These are phyloP conservation scores for Cornus controversa DNA, from an alignment of 148 eudicot genomes.

Conservation along the genomic window DNA sequence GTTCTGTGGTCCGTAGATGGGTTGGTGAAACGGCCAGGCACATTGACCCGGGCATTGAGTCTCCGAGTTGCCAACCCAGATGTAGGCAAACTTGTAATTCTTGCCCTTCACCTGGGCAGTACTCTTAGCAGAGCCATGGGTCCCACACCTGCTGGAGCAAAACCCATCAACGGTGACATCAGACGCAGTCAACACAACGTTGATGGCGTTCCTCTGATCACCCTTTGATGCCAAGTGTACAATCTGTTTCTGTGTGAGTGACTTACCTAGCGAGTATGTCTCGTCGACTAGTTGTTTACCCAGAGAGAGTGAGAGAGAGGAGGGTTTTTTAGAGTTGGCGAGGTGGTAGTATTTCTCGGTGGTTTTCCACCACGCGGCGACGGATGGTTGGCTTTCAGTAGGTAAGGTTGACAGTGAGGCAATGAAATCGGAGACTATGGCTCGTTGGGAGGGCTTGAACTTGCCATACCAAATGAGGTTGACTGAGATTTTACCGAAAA, in stretches of 20 bases:
- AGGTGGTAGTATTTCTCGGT: conserved; percentile 41
- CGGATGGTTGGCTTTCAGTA: conserved; percentile 35
- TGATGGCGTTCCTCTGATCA: conserved; percentile 34
- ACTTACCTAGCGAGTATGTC: conserved; percentile 41
- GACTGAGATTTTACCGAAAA: conserved; percentile 36
- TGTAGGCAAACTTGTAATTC: conserved; percentile 35
- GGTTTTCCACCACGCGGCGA: conserved; percentile 57
- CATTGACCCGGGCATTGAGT: conserved; percentile 46
- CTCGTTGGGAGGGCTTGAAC: conserved; percentile 43
- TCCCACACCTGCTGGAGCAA: conserved; percentile 44
- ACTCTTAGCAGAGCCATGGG: conserved; percentile 33
- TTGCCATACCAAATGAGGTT: conserved; percentile 58
- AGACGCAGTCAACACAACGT: conserved; percentile 52
- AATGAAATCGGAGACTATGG: conserved; percentile 40
- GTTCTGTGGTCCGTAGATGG: conserved; percentile 64
- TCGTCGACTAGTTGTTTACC: conserved; percentile 37
- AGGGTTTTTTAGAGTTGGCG: conserved; percentile 23
- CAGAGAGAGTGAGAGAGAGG: conserved; percentile 19
- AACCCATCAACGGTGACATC: conserved; percentile 52
- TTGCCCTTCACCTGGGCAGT: conserved; percentile 4
- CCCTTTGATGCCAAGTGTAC: conserved; percentile 37
- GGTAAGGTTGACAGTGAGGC: conserved; percentile 21
- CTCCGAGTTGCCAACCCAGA: conserved; percentile 60
- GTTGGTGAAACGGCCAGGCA: conserved; percentile 64
- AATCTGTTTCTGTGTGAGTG: conserved; percentile 36